These are phyloP conservation scores for Fusarium sp. DNA, from an alignment of 2,329 filamentous ascomycete genomes.

Conservation along the genomic window DNA sequence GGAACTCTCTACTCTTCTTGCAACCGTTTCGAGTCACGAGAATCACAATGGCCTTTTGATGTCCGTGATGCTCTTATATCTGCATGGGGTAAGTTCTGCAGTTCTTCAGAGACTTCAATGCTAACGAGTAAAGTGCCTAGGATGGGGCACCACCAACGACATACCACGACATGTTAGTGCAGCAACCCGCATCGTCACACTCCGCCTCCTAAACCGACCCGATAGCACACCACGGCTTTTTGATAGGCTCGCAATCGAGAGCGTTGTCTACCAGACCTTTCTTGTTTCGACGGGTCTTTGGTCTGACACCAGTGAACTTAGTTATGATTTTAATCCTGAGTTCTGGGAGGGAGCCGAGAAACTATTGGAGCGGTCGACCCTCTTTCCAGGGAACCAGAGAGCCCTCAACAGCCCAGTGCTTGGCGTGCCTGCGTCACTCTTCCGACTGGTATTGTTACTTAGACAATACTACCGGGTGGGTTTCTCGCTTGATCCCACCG, in stretches of 20 bases:
- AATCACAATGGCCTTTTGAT: slow-evolving; percentile 40
- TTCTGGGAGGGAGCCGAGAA: slow-evolving; percentile 37
- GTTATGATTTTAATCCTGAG: slow-evolving; percentile 17
- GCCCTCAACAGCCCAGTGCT: neutral
- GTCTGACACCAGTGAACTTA: slow-evolving; percentile 14
- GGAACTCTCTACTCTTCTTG: slow-evolving; percentile 32
- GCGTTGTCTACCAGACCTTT: slow-evolving; percentile 42
- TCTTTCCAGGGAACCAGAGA: slow-evolving; percentile 9
- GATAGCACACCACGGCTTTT: slow-evolving; percentile 23
- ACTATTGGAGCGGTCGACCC: slow-evolving; percentile 9
- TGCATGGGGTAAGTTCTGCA: slow-evolving; percentile 36
- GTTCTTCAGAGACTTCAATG: accelerated
- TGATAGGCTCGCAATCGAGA: slow-evolving; percentile 40
- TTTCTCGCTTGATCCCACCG: neutral
- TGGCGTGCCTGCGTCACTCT: neutral
- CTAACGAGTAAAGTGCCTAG: slow-evolving; percentile 21
- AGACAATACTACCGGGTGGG: neutral
- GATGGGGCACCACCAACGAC: slow-evolving; percentile 33
- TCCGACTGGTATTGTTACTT: neutral
- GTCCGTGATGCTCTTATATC: slow-evolving; percentile 43
- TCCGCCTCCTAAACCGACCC: slow-evolving; percentile 16
- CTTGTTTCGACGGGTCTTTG: slow-evolving; percentile 34
- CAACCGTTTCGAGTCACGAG: slow-evolving; percentile 14
- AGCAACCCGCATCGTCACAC: slow-evolving; percentile 33
- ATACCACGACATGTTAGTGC: slow-evolving; percentile 37